These are phyloP conservation scores for Aristolochia contorta DNA, from an alignment of 164 flowering plant species.

Conservation along the genomic window DNA sequence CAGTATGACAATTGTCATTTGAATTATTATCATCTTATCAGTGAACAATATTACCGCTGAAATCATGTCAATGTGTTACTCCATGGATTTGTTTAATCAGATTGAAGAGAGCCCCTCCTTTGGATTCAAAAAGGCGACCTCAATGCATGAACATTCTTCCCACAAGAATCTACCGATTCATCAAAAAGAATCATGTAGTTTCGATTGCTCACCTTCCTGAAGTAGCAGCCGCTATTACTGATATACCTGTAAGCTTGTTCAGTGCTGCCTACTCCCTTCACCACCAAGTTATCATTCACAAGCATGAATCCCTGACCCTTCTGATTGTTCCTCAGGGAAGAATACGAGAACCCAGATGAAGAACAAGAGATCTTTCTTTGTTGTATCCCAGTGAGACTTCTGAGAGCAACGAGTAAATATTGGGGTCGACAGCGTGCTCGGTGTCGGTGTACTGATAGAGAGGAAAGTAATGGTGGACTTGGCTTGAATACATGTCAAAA, in stretches of 20 bases:
- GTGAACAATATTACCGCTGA: too few species aligned
- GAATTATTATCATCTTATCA: too few species aligned
- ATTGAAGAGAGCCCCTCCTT: too few species aligned
- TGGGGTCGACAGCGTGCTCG: constrained; percentile 34
- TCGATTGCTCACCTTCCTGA: constrained; percentile 70
- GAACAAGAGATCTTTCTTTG: constrained; percentile 19
- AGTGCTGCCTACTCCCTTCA: constrained; percentile 53
- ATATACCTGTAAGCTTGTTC: constrained; percentile 43
- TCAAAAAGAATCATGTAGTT: constrained; percentile 71
- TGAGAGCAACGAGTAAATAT: constrained; percentile 13
- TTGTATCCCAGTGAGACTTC: constrained; percentile 49
- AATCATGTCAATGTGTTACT: too few species aligned
- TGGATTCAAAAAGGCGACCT: too few species aligned
- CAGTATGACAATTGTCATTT: too few species aligned
- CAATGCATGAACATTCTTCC: neutral
- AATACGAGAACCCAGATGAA: constrained; percentile 8
- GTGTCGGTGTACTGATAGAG: constrained; percentile 24
- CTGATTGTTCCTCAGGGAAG: constrained; percentile 47
- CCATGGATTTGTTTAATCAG: too few species aligned
- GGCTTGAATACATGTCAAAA: constrained; percentile 10
- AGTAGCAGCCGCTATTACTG: constrained; percentile 43
- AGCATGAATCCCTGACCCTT: constrained; percentile 47
- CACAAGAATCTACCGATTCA: constrained; percentile 25
- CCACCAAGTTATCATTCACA: constrained; percentile 47
- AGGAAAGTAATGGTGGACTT: constrained; percentile 28